These are phyloP conservation scores for Chytriomyces hyalinus DNA, from an alignment of 192 early-diverging fungal species.

Conservation along the genomic window DNA sequence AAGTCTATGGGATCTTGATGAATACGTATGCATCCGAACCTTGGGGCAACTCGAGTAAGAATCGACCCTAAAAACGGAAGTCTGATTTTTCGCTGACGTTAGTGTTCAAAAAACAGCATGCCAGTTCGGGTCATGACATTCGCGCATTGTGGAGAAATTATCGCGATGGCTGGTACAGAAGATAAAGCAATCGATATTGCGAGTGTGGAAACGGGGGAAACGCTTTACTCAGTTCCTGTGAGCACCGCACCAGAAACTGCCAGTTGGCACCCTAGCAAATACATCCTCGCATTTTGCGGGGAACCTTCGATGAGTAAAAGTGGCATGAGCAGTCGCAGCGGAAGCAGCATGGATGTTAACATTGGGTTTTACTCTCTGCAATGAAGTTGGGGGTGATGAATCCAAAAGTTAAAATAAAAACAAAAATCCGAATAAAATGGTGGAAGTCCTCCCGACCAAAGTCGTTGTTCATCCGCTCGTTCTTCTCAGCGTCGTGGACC, in stretches of 20 bases:
- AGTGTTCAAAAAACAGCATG: slow-evolving; percentile 52
- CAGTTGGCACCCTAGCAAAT: slow-evolving; percentile 79
- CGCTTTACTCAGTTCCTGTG: slow-evolving; percentile 70
- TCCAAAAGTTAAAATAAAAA: too few relatives aligned
- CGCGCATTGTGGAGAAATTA: slow-evolving; percentile 75
- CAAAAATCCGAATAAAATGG: too few relatives aligned
- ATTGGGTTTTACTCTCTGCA: slow-evolving; percentile 25
- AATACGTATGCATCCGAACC: slow-evolving; percentile 66
- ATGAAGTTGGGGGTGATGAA: background rate
- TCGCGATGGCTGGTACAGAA: slow-evolving; percentile 74
- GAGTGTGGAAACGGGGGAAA: slow-evolving; percentile 76
- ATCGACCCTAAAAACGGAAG: slow-evolving; percentile 8
- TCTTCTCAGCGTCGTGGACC: slow-evolving; percentile 97
- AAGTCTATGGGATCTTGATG: slow-evolving; percentile 76
- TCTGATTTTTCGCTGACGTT: background rate
- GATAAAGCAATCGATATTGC: slow-evolving; percentile 80
- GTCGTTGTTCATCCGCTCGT: slow-evolving; percentile 97
- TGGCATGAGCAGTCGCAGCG: slow-evolving; percentile 6
- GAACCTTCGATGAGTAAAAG: slow-evolving; percentile 57
- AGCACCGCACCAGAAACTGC: slow-evolving; percentile 74
- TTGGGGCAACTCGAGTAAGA: slow-evolving; percentile 70
- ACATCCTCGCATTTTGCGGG: slow-evolving; percentile 78
- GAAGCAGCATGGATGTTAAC: background rate
- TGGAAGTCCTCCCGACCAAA: slow-evolving; percentile 4
- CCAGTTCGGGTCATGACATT: slow-evolving; percentile 81